These are phyloP conservation scores for Debaryomyces fabryi DNA, from an alignment of 1,139 yeast genomes.

Conservation along the genomic window DNA sequence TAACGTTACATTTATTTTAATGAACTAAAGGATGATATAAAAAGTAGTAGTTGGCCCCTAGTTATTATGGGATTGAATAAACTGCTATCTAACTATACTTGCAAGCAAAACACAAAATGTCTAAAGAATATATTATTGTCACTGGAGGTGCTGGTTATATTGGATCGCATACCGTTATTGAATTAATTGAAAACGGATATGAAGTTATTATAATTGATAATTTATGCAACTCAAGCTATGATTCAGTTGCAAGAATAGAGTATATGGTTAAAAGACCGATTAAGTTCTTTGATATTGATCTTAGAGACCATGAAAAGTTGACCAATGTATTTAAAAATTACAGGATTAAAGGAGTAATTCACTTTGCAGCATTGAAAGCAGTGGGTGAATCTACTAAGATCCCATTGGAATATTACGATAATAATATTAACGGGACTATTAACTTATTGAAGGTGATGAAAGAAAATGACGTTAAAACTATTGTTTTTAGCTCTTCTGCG, in stretches of 20 bases:
- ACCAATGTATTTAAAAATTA: conserved; percentile 51
- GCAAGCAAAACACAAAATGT: conserved; percentile 12
- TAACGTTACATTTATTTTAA: conserved; percentile 11
- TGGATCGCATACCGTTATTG: conserved; percentile 79
- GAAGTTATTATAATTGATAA: conserved; percentile 75
- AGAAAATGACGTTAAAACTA: conserved; percentile 47
- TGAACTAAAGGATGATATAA: neutral
- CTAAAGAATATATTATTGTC: conserved; percentile 54
- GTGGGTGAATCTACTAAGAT: conserved; percentile 79
- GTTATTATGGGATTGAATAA: neutral
- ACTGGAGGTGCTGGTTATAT: conserved; percentile 91
- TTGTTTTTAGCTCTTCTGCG: conserved; percentile 80
- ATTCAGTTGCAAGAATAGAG: conserved; percentile 69
- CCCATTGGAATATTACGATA: conserved; percentile 72
- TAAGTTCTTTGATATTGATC: conserved; percentile 64
- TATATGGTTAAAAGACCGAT: conserved; percentile 49
- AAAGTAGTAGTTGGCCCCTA: neutral
- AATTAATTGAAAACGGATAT: conserved; percentile 64
- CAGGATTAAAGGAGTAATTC: conserved; percentile 65
- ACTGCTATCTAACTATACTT: neutral
- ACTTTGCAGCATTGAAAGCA: conserved; percentile 86
- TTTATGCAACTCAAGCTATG: conserved; percentile 66
- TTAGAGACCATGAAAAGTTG: conserved; percentile 54
- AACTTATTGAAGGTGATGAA: conserved; percentile 59
- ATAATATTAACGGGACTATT: conserved; percentile 70